A percentile compares a stretch with the other conserved stretches of the same genome.
phyloP scores from a whole-genome alignment of 148 eudicot genomes.

The Nepenthes gracilis region DNA sequence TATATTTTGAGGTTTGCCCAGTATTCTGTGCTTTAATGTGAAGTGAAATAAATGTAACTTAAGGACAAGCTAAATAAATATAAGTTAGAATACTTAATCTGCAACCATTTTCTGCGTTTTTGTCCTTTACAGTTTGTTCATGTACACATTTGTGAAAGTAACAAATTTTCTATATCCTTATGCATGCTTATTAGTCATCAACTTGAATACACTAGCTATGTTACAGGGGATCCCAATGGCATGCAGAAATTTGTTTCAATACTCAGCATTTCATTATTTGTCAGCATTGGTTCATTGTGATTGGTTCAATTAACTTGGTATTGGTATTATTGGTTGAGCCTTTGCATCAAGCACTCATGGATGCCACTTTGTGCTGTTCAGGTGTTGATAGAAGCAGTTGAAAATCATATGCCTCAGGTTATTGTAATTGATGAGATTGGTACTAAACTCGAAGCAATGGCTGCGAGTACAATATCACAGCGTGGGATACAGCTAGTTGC shows the following conservation, averaged over 20 bases:
- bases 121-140: no score
- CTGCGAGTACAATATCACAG: slow-evolving; percentile 96
- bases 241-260: background rate
- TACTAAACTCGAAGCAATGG: slow-evolving; percentile 94
- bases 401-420: slow-evolving; percentile 97
- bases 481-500: slow-evolving; percentile 99
- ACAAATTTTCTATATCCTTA: no score
- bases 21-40: no score
- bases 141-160: no score
- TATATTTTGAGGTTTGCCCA: no score
- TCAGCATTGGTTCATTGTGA: background rate
- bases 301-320: background rate
- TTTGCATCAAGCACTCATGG: background rate
- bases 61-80: no score
- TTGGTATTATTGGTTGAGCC: background rate
- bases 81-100: no score
- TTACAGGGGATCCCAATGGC: background rate
- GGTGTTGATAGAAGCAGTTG: slow-evolving; percentile 97
- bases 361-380: slow-evolving; percentile 14
- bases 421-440: slow-evolving; percentile 98
- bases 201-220: no score
- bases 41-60: no score
- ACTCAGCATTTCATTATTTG: no score
- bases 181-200: no score
- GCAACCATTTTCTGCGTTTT: no score